A percentile compares a stretch with the other conserved stretches of the same genome.
Evolutionary conservation across 2,329 filamentous ascomycete species (phyloP).

Genomic region (Beauveria sp.): DNA sequence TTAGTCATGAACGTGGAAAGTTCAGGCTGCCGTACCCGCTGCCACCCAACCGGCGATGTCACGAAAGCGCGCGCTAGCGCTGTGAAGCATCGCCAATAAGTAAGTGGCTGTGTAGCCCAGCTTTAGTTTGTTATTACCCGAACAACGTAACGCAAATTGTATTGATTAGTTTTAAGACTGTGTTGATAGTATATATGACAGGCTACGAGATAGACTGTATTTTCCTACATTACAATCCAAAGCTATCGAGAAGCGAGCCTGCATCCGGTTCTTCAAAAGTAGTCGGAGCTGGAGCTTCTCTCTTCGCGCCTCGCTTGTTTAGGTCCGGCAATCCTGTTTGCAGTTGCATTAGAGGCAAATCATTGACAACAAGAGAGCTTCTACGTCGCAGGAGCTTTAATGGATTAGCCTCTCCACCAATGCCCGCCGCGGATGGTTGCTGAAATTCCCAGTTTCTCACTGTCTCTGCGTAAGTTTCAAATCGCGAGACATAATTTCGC

Average conservation of each 20-base stretch:
- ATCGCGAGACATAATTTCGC: constrained; percentile 7
- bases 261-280: constrained; percentile 91
- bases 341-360: constrained; percentile 46
- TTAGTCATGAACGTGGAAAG: constrained; percentile 1
- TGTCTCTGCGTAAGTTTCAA: constrained; percentile 18
- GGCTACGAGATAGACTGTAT: not conserved
- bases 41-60: too few species aligned
- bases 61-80: too few species aligned
- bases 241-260: constrained; percentile 80
- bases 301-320: constrained; percentile 22
- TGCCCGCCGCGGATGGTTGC: constrained; percentile 30
- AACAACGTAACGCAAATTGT: too few species aligned
- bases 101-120: too few species aligned
- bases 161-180: not conserved
- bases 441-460: constrained; percentile 80
- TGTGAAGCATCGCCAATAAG: too few species aligned
- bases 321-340: constrained; percentile 33
- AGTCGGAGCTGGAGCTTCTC: constrained; percentile 55
- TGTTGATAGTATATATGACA: not conserved
- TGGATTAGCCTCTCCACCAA: constrained; percentile 51
- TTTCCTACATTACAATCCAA: constrained; percentile 61
- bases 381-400: constrained; percentile 61
- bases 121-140: too few species aligned
- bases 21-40: constrained; percentile 1
- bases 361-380: constrained; percentile 73